Base-by-base conservation (phyloP, 441 rosid species). In the Populus trichocarpa region DNA sequence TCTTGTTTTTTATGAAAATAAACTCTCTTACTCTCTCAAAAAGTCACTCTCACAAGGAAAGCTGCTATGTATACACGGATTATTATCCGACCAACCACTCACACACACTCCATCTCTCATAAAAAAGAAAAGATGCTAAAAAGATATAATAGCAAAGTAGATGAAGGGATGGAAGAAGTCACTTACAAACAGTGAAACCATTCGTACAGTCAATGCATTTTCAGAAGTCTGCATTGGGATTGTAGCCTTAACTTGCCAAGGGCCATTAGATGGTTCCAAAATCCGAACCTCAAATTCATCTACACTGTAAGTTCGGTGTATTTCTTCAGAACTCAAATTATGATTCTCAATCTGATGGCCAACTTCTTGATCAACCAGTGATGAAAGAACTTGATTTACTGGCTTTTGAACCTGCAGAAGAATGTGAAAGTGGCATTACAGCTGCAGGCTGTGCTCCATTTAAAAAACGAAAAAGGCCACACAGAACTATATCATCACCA, bases 161-260 rank as follows among this genome's bases (percentile, higher is more conserved):
- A 32, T 69, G 63, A 74, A 78, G 46, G 25, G 72, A 53, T 18
- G 38, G 81, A 76, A 77, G 78, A 81, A 79, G 77, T 70, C 78
- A 92, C 98, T 91, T 89, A 96, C 99, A 81, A 90, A 85, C 67
- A 94, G 90, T 61, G 94, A 86, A 78, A 96, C 99, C 83, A 94
- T 92, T 84, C 99, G 88, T 75, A 96, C 97, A 36, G 98, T 93
- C 64, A 96, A 87, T 16, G 99, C 97, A 90, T 93, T 92, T 87
- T 94, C 99, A 82, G 97, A 85, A 88, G 86, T 88, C 83, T 96
- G 99, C 99, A 96, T 94, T 83, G 96, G 92, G 76, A 96, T 96
- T 78, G 92, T 92, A 82, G 98, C 98, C 85, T 83, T 95, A 68
- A 97, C 89, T 87, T 93, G 95, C 99, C 99, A 97, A 82, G 91